Base-by-base conservation (phyloP, 768 basidiomycete species). In the Porphyrellus cyaneotinctus region DNA sequence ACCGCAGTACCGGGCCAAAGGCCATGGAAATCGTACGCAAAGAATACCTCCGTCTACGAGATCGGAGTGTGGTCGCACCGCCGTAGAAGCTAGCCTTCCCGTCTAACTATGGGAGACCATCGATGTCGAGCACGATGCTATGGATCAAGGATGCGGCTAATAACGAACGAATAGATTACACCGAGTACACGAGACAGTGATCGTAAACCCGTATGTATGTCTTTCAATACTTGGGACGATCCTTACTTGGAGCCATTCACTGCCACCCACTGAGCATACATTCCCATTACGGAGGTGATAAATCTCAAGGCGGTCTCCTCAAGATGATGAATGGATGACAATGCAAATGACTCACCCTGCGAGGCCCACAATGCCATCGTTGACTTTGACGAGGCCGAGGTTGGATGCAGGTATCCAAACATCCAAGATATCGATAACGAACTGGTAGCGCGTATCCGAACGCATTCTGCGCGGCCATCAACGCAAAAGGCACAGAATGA, bases 391-490 rank as follows among this genome's bases (percentile, higher is more conserved):
- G 47, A 89, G 72, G 15, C 87, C 90, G 36, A 94, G 78, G 52
- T 80, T 87, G 18, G 86, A 85, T 8, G 92, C 88, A 6, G 97
- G 97, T 61, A 95, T 83, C 84, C 87, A 95, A 53, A 93, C 70
- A 66, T 99, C 97, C 52, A 94, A 75, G 18, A 82, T 64, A 68
- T 99, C 97, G 53, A 90, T 83, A 49, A 87, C 72, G 60, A 98
- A 80, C 70, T 98, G 97, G 58, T 82, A 81, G 26, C 85, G 82
- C 28, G 84, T 78, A 6, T 79, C 82, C 43, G 77, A 75, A 43
- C 84, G 83, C 62, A 86, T 78, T 37, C 85, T 88, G 61, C 36
- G 35, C 51, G 33, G 26, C 46, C 41, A 50, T 64, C 47, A 56
- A 31, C 43, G 17, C 26, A 5, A 53, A 45, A 23, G 35, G 23